Evolutionary conservation across 2,329 filamentous ascomycete genomes (phyloP).

Genomic region (Talaromyces pinophilus): DNA sequence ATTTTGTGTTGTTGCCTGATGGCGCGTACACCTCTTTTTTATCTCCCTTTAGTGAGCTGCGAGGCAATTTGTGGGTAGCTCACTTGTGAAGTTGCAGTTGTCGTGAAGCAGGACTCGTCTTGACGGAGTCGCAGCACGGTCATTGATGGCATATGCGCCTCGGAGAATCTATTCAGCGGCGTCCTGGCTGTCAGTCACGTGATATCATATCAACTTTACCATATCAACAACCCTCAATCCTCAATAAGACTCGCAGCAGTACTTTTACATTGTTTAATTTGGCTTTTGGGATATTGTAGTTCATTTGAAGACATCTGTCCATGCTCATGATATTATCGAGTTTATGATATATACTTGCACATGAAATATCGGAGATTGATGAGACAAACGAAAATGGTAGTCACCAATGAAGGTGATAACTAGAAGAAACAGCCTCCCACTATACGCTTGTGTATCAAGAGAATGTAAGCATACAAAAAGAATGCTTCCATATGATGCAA

Average conservation of each 20-base stretch:
- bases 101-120: constrained; percentile 4
- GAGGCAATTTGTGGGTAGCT: neutral
- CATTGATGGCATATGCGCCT: constrained; percentile 4
- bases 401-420: constrained; percentile 7
- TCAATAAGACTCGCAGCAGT: neutral
- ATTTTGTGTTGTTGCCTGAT: constrained; percentile 42
- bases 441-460: constrained; percentile 20
- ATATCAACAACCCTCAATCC: neutral
- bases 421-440: constrained; percentile 19
- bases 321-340: constrained; percentile 5
- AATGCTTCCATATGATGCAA: constrained; percentile 20
- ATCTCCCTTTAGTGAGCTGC: constrained; percentile 1
- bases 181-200: constrained; percentile 16
- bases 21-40: neutral
- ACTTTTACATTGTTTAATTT: neutral
- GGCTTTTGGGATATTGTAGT: neutral
- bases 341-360: neutral
- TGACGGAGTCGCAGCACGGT: neutral
- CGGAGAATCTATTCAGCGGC: constrained; percentile 7
- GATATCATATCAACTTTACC: neutral
- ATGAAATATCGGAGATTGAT: neutral
- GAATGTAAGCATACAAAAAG: constrained; percentile 14
- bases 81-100: neutral
- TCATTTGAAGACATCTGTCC: neutral
- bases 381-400: constrained; percentile 7